phyloP scores from a whole-genome alignment of 192 early-diverging fungal species.

The Rhizophagus prolifer region DNA sequence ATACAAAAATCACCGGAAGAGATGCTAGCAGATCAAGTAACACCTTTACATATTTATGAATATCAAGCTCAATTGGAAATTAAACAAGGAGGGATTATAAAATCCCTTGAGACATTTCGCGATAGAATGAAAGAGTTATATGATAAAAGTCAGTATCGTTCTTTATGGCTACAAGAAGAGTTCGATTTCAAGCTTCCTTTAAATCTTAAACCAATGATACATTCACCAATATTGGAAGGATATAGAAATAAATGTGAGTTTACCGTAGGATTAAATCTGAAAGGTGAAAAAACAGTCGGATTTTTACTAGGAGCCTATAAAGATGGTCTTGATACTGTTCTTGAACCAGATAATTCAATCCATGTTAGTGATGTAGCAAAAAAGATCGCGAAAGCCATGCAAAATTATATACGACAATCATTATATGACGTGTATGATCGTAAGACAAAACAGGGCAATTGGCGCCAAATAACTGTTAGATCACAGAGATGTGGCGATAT shows the following conservation, averaged over 20 bases:
- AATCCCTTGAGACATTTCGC: constrained; percentile 41
- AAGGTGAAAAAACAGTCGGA: constrained; percentile 56
- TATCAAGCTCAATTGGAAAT: constrained; percentile 60
- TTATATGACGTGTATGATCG: constrained; percentile 39
- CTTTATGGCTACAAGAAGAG: neutral
- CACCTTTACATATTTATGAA: constrained; percentile 60
- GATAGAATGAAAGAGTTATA: constrained; percentile 31
- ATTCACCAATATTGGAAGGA: constrained; percentile 57
- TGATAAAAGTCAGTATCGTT: neutral
- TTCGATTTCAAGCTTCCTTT: constrained; percentile 32
- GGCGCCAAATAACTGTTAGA: constrained; percentile 62
- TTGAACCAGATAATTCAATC: constrained; percentile 41
- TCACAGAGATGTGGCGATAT: constrained; percentile 62
- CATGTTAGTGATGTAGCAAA: constrained; percentile 52
- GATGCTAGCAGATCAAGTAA: constrained; percentile 67
- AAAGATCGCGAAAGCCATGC: constrained; percentile 48
- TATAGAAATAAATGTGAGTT: constrained; percentile 85
- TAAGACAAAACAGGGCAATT: constrained; percentile 44
- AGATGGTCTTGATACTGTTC: constrained; percentile 57
- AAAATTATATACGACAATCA: constrained; percentile 40
- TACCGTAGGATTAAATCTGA: constrained; percentile 59
- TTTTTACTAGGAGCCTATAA: constrained; percentile 68
- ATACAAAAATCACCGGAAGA: constrained; percentile 59
- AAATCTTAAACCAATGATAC: constrained; percentile 35
- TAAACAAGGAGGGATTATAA: constrained; percentile 45